A percentile compares a stretch with the other conserved stretches of the same genome.
phyloP scores from a whole-genome alignment of 148 eudicot genomes.

The Spergularia bocconei region DNA sequence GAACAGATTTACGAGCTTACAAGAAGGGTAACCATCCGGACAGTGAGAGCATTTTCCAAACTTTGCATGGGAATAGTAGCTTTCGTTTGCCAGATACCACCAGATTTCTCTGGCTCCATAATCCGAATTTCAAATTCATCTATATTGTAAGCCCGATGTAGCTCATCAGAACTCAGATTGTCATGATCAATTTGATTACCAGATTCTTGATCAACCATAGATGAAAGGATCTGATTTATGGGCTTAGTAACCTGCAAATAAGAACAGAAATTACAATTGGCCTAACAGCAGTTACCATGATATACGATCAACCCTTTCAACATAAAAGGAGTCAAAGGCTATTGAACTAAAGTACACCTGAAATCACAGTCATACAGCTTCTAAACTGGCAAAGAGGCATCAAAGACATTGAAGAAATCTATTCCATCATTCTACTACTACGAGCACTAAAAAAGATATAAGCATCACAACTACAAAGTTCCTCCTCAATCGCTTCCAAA shows the following conservation, averaged over 20 bases:
- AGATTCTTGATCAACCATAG: slow-evolving; percentile 83
- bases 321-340: not conserved
- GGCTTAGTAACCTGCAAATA: slow-evolving; percentile 77
- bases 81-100: slow-evolving; percentile 89
- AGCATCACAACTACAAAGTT: too few relatives aligned
- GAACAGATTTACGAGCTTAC: slow-evolving; percentile 47
- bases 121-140: slow-evolving; percentile 96
- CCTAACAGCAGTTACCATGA: not conserved
- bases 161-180: slow-evolving; percentile 57
- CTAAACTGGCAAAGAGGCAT: not conserved
- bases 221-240: slow-evolving; percentile 85
- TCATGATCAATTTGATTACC: slow-evolving; percentile 86
- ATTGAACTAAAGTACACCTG: not conserved
- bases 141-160: slow-evolving; percentile 56
- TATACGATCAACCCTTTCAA: not conserved
- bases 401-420: not conserved
- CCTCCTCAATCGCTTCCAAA: too few relatives aligned
- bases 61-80: slow-evolving; percentile 96
- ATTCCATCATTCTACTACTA: not conserved
- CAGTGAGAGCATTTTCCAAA: slow-evolving; percentile 92
- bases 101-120: slow-evolving; percentile 84
- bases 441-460: too few relatives aligned
- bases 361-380: not conserved
- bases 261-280: slow-evolving; percentile 1
- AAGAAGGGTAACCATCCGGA: slow-evolving; percentile 77